Base-by-base conservation (phyloP, 306 rosid genomes). In the Prunus padus region DNA sequence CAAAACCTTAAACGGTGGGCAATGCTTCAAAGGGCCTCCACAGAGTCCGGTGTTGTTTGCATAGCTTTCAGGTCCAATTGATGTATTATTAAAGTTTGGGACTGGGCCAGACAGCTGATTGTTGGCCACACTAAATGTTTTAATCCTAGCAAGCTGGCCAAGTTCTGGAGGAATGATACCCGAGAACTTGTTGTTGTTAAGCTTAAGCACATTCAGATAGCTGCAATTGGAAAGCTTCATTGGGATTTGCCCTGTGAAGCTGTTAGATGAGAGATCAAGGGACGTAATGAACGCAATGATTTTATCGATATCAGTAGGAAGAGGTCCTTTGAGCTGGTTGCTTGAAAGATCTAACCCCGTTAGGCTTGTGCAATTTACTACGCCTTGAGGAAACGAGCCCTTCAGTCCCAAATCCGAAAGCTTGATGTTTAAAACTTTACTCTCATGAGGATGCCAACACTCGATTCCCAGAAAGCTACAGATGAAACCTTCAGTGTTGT, bases 131-230 rank as follows among this genome's bases (percentile, higher is more conserved):
- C 22, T 76, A 57, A 68, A 74, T 42, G 10, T 1, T 37, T 44
- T 56, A 44, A 76, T 33, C 46, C 25, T 25, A 45, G 2, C 0
- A 4, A 66, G 60, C 45, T 57, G 44, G 2, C 22, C 49, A 26
- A 76, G 31, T 26, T 31, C 15, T 0, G 7, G 33, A 30, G 31
- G 31, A 30, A 30, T 30, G 31, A 0, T 30, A 30, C 98, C 98
- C 0, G 83, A 37, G 5, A 93, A 81, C 83, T 31, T 80, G 75
- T 93, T 93, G 18, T 78, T 83, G 44, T 91, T 82, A 15, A 93
- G 95, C 15, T 76, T 89, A 15, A 93, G 84, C 15, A 5, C 1
- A 10, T 52, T 13, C 44, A 51, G 4, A 40, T 0, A 75, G 10
- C 25, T 7, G 19, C 67, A 57, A 2, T 49, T 40, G 0, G 60